These are phyloP conservation scores for Heimioporus sp. DNA, from an alignment of 768 basidiomycete species.

Conservation along the genomic window DNA sequence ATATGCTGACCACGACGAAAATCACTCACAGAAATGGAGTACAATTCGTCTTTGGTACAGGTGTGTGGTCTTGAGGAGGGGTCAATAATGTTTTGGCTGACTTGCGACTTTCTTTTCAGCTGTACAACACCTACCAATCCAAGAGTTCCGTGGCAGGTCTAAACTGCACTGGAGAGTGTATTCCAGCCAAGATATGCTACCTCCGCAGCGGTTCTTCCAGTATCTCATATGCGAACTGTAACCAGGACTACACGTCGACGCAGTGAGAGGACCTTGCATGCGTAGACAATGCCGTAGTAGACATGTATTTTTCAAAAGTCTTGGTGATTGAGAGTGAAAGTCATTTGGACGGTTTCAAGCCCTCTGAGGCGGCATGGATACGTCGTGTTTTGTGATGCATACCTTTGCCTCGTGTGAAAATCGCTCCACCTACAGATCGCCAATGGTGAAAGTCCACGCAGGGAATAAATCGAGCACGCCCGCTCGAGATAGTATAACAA, in stretches of 20 bases:
- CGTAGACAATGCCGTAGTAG: too few relatives aligned
- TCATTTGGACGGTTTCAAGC: too few relatives aligned
- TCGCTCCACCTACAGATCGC: too few relatives aligned
- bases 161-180: conserved; percentile 56
- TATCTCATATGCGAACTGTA: conserved; percentile 58
- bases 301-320: not conserved
- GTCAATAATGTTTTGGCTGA: not conserved
- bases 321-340: not conserved
- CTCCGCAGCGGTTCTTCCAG: conserved; percentile 67
- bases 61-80: conserved; percentile 4
- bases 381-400: too few relatives aligned
- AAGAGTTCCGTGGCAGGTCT: conserved; percentile 54
- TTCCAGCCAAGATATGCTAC: conserved; percentile 64
- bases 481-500: too few relatives aligned
- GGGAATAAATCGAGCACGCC: too few relatives aligned
- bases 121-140: conserved; percentile 67
- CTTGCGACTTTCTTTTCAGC: conserved; percentile 30
- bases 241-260: conserved; percentile 59
- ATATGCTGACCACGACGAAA: not conserved
- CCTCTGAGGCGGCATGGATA: too few relatives aligned
- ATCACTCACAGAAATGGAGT: conserved; percentile 21
- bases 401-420: too few relatives aligned
- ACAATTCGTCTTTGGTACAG: conserved; percentile 19
- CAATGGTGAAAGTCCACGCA: too few relatives aligned
- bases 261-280: conserved; percentile 31